Evolutionary conservation across 2,329 filamentous ascomycete genomes (phyloP).

Genomic region (Talaromyces atroroseus): DNA sequence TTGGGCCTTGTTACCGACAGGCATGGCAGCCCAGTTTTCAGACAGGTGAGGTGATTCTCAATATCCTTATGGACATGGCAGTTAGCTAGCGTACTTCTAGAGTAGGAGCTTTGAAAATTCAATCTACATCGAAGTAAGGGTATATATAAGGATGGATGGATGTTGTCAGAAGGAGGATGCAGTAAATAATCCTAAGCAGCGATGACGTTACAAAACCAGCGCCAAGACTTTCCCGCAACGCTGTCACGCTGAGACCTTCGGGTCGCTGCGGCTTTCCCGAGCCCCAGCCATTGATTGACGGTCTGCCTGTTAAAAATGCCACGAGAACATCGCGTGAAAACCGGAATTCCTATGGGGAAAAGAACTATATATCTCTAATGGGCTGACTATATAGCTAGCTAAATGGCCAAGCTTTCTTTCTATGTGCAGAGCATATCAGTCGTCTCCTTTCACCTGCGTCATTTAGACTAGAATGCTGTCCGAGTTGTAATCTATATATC

Average conservation of each 20-base stretch:
- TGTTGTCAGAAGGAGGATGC: background rate
- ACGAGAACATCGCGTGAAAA: too few species aligned
- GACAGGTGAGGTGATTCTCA: background rate
- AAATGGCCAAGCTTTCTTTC: background rate
- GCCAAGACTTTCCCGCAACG: background rate
- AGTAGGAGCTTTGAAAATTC: background rate
- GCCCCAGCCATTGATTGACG: too few species aligned
- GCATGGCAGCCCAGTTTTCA: slow-evolving; percentile 4
- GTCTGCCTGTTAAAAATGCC: too few species aligned
- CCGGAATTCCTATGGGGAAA: too few species aligned
- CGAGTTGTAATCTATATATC: background rate
- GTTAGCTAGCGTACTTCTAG: background rate
- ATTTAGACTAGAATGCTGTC: background rate
- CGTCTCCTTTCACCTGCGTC: background rate
- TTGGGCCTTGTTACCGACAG: background rate
- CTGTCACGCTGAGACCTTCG: background rate
- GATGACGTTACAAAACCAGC: background rate
- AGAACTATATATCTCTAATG: background rate
- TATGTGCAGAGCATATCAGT: background rate
- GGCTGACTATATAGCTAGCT: background rate
- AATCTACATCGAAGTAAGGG: background rate
- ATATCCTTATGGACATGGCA: background rate
- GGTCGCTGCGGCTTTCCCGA: background rate
- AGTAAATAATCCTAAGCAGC: background rate
- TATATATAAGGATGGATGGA: background rate